Percentiles rank a stretch among this genome's conserved stretches.
Evolutionary conservation across 768 basidiomycete genomes (phyloP).

Genomic region (Lactarius hengduanensis): DNA sequence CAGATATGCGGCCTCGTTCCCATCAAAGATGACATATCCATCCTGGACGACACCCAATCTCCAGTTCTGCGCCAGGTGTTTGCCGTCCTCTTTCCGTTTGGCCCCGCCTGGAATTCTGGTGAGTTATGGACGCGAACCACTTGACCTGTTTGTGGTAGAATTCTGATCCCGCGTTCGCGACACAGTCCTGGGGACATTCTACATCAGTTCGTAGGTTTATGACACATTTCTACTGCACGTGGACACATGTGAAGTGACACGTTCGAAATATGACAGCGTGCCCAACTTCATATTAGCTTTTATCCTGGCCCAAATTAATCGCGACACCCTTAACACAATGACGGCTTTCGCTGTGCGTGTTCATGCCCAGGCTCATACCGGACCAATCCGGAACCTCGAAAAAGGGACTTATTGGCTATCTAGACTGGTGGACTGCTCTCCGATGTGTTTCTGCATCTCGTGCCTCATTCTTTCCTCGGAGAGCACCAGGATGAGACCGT

Average conservation of each 20-base stretch:
- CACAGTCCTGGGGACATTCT: slow-evolving; percentile 83
- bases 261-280: slow-evolving; percentile 48
- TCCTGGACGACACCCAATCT: too few relatives aligned
- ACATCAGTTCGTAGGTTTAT: slow-evolving; percentile 86
- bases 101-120: slow-evolving; percentile 85
- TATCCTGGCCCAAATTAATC: slow-evolving; percentile 85
- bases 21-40: too few relatives aligned
- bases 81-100: slow-evolving; percentile 82
- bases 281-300: slow-evolving; percentile 95
- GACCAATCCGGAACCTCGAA: slow-evolving; percentile 1
- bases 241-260: slow-evolving; percentile 27
- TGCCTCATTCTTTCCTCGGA: slow-evolving; percentile 91
- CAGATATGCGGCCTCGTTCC: too few relatives aligned
- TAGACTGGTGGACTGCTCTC: slow-evolving; percentile 89
- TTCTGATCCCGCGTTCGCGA: not conserved
- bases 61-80: slow-evolving; percentile 80
- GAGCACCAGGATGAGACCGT: slow-evolving; percentile 73
- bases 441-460: slow-evolving; percentile 88
- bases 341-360: slow-evolving; percentile 82
- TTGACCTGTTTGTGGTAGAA: not conserved
- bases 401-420: slow-evolving; percentile 17
- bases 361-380: not conserved
- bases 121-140: slow-evolving; percentile 20
- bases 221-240: slow-evolving; percentile 10
- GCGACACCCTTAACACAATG: slow-evolving; percentile 87